Evolutionary conservation across 2,329 filamentous ascomycete species (phyloP).

Genomic region (Lomentospora prolificans): DNA sequence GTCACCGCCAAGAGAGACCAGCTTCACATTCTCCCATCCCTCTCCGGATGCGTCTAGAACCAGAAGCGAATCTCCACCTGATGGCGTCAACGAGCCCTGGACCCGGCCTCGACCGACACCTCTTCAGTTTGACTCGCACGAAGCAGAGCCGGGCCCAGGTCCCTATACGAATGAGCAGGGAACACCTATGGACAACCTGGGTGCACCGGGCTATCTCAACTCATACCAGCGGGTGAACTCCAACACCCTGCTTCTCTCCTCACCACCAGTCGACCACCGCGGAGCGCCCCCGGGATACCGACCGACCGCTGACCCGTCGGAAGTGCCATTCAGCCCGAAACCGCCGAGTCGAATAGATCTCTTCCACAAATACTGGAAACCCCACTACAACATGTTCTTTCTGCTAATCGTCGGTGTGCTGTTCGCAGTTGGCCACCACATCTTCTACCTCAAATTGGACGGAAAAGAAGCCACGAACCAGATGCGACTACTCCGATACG

Average conservation of each 20-base stretch:
- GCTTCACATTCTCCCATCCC: not conserved
- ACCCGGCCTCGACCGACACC: not conserved
- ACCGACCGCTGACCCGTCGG: not conserved
- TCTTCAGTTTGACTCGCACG: not conserved
- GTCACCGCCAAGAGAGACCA: not conserved
- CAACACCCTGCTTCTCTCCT: not conserved
- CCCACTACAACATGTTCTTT: conserved; percentile 24
- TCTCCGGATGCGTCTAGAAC: not conserved
- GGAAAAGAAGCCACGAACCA: conserved; percentile 22
- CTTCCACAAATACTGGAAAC: conserved; percentile 22
- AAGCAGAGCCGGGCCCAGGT: not conserved
- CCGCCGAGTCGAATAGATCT: not conserved
- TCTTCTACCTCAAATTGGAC: conserved; percentile 23
- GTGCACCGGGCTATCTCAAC: not conserved
- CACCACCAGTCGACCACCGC: not conserved
- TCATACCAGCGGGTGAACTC: not conserved
- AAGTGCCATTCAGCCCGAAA: not conserved
- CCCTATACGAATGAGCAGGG: not conserved
- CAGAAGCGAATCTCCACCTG: not conserved
- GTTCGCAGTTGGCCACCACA: conserved; percentile 24
- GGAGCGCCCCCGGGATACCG: not conserved
- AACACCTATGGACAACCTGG: not conserved
- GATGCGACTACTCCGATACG: conserved; percentile 24
- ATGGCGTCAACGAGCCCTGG: not conserved
- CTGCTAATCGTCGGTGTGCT: conserved; percentile 22